Conservation (phyloP, 345 rosid genomes). For the Lepidium didymum region DNA sequence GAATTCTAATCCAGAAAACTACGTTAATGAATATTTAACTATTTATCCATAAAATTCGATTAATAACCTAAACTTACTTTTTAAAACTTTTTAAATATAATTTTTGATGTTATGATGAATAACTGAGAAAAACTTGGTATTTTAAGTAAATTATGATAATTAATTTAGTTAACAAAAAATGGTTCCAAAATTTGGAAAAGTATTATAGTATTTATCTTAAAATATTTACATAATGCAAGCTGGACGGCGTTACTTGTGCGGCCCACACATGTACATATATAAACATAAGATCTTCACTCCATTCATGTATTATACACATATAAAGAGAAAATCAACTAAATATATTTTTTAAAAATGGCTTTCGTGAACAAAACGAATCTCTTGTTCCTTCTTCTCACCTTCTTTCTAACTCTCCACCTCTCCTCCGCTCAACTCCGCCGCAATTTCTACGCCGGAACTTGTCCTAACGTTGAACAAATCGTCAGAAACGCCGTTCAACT, state of each 20-base stretch:
- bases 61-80: no score
- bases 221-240: slow-evolving; percentile 17
- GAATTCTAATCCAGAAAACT: no score
- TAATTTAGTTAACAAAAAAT: no score
- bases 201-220: background rate
- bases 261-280: slow-evolving; percentile 4
- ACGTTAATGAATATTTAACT: no score
- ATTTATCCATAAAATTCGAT: no score
- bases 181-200: background rate
- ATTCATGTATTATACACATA: background rate
- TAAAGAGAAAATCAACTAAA: background rate
- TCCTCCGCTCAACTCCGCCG: slow-evolving; percentile 51
- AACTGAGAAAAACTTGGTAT: no score
- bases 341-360: background rate
- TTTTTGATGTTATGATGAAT: no score
- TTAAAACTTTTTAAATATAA: no score
- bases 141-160: no score
- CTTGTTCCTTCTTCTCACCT: slow-evolving; percentile 1
- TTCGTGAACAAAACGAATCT: background rate
- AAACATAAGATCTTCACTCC: background rate
- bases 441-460: slow-evolving; percentile 53
- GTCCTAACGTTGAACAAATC: slow-evolving; percentile 70
- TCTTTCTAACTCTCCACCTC: slow-evolving; percentile 4
- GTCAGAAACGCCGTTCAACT: slow-evolving; percentile 44
- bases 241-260: slow-evolving; percentile 10